Conservation (phyloP, 2,329 filamentous ascomycete species). For the Cordyceps tenuipes region DNA sequence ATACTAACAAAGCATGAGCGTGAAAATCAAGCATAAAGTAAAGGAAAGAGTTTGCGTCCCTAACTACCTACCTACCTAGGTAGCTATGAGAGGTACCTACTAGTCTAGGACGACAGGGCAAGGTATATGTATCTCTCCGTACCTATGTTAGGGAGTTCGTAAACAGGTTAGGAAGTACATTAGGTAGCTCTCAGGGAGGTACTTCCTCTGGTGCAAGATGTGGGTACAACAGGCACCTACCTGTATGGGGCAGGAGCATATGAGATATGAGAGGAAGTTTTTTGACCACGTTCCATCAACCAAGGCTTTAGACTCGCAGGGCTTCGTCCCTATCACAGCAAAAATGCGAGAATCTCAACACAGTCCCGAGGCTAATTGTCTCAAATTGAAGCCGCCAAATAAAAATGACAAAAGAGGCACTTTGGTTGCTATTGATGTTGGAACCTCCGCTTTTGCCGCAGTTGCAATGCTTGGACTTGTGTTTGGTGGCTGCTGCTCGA, state of each 20-base stretch:
- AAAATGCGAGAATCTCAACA: not conserved
- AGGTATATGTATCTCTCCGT: no score
- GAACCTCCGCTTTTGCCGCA: conserved; percentile 42
- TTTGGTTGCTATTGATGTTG: conserved; percentile 5
- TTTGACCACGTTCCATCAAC: no score
- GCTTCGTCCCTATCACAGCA: not conserved
- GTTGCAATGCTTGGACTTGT: conserved; percentile 72
- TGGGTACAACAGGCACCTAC: no score
- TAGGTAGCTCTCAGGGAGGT: no score
- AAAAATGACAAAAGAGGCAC: not conserved
- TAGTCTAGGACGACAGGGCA: no score
- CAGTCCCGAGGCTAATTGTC: no score
- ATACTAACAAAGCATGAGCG: not conserved
- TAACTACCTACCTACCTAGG: not conserved
- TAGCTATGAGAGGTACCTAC: not conserved
- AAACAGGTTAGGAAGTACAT: no score
- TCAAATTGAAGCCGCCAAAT: not conserved
- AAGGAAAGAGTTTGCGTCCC: not conserved
- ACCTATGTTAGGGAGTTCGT: no score
- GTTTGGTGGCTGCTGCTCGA: conserved; percentile 91
- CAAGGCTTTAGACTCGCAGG: not conserved
- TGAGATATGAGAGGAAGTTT: no score
- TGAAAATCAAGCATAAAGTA: not conserved
- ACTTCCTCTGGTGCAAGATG: no score
- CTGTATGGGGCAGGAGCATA: no score